Base-by-base conservation (phyloP, 1,139 yeast species). In the Lodderomyces margitis region DNA sequence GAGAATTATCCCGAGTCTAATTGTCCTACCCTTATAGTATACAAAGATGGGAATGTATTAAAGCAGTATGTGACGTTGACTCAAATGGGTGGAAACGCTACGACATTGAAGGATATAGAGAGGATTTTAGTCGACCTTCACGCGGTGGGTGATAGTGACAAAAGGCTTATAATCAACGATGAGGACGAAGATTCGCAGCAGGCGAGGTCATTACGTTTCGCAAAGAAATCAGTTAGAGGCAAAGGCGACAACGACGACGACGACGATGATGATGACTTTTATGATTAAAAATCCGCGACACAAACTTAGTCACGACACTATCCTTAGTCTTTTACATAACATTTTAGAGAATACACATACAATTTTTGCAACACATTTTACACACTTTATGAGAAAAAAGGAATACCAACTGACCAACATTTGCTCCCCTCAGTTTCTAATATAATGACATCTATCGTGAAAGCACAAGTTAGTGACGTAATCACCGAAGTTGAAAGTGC, bases 1-100 rank as follows among this genome's bases (percentile, higher is more conserved):
- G 98, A 91, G 55, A 81, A 83, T 57, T 92, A 91, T 59, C 97
- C 98, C 0, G 91, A 87, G 23, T 62, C 77, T 32, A 91, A 87
- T 63, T 86, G 96, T 54, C 99, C 99, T 1, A 94, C 98, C 0
- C 68, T 92, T 16, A 73, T 92, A 37, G 77, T 94, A 2, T 92
- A 92, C 60, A 78, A 78, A 55, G 78, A 87, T 44, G 82, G 83
- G 16, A 80, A 87, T 47, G 92, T 91, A 7, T 65, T 82, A 21
- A 85, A 83, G 57, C 97, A 91, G 60, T 78, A 70, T 52, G 78
- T 91, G 15, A 91, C 97, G 0, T 70, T 92, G 54, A 74, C 86
- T 6, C 82, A 83, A 53, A 62, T 92, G 41, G 96, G 96, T 4
- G 98, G 98, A 1, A 85, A 84, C 57, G 80, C 84, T 40, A 80